A percentile compares a stretch with the other conserved stretches of the same genome.
Conservation (phyloP, 2,329 filamentous ascomycete genomes). For the Akanthomyces uredinophilus region DNA sequence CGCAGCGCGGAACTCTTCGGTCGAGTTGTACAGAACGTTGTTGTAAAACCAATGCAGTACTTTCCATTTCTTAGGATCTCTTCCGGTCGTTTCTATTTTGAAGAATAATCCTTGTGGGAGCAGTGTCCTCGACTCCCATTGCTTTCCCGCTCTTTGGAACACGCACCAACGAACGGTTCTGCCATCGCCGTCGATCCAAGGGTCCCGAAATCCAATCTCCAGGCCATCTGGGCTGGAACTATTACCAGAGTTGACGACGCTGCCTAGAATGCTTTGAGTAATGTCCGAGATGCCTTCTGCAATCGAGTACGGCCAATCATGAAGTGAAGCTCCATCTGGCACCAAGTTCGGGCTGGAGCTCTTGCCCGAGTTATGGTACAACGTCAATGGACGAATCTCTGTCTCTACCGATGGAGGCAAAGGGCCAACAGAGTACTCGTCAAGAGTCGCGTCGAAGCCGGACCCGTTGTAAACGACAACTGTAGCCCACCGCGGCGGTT, state of each 20-base stretch:
- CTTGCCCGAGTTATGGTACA: slow-evolving; percentile 6
- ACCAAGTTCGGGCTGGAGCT: slow-evolving; percentile 7
- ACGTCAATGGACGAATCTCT: background rate
- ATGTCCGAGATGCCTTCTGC: background rate
- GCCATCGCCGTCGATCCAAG: background rate
- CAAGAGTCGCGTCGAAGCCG: background rate
- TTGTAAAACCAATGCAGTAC: slow-evolving; percentile 44
- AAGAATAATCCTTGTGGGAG: slow-evolving; percentile 1
- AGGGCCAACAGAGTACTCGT: background rate
- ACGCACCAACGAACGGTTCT: slow-evolving; percentile 2
- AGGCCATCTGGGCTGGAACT: background rate
- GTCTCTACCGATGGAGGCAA: background rate
- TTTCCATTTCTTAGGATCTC: background rate
- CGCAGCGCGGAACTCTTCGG: slow-evolving; percentile 41
- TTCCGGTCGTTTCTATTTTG: slow-evolving; percentile 3
- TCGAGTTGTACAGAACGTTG: slow-evolving; percentile 46
- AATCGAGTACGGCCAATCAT: background rate
- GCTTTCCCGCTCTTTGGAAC: background rate
- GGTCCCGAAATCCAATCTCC: background rate
- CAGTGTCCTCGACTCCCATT: background rate
- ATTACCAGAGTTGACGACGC: background rate
- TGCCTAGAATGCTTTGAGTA: background rate
- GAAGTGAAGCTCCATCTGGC: background rate
- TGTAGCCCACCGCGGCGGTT: background rate
- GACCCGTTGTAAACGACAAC: background rate